A percentile compares a stretch with the other conserved stretches of the same genome.
Evolutionary conservation across 2,329 filamentous ascomycete genomes (phyloP).

Genomic region (Cordyceps pruinosa): DNA sequence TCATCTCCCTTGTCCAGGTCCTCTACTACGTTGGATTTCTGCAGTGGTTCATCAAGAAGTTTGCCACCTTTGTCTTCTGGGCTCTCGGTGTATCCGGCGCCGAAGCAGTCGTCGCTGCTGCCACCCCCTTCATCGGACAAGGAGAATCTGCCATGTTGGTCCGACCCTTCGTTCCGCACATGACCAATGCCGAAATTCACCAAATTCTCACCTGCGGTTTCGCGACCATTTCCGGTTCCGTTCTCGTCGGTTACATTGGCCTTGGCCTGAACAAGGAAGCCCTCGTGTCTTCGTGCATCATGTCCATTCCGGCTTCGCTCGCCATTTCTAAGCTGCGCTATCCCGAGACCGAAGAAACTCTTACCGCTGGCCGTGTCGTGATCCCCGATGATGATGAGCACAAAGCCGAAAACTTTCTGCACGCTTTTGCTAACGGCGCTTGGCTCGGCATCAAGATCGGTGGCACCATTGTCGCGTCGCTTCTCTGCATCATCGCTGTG

Average conservation of each 20-base stretch:
- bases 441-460: constrained; percentile 84
- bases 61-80: constrained; percentile 90
- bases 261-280: constrained; percentile 80
- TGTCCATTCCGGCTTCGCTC: constrained; percentile 88
- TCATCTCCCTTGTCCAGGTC: constrained; percentile 85
- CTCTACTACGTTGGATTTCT: constrained; percentile 73
- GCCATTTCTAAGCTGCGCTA: constrained; percentile 86
- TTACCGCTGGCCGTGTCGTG: constrained; percentile 74
- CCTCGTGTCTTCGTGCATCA: constrained; percentile 85
- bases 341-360: constrained; percentile 78
- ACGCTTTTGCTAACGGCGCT: constrained; percentile 77
- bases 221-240: constrained; percentile 84
- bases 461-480: constrained; percentile 69
- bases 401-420: constrained; percentile 70
- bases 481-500: constrained; percentile 78
- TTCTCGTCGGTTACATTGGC: constrained; percentile 77
- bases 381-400: constrained; percentile 74
- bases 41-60: constrained; percentile 86
- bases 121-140: constrained; percentile 90
- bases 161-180: constrained; percentile 74
- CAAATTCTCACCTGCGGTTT: constrained; percentile 91
- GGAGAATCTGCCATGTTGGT: constrained; percentile 93
- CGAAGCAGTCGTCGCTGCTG: constrained; percentile 88
- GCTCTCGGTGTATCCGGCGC: constrained; percentile 78
- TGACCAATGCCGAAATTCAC: constrained; percentile 83